Conservation (phyloP, 768 basidiomycete genomes). For the Leccinum subgranulosum region DNA sequence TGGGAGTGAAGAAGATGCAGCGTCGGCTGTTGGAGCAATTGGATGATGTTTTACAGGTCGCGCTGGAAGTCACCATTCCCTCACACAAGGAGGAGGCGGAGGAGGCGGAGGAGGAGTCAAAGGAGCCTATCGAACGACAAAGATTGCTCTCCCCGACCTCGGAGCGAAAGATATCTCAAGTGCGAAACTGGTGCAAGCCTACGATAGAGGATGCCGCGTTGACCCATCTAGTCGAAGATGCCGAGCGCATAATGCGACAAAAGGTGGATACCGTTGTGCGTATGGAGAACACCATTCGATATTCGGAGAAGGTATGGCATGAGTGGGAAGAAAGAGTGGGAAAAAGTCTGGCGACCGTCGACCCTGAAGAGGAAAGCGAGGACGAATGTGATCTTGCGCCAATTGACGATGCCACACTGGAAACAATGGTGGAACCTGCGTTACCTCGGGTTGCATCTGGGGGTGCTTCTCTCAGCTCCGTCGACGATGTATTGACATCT, state of each 20-base stretch:
- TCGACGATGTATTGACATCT: constrained; percentile 37
- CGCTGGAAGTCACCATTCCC: constrained; percentile 81
- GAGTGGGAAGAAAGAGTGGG: constrained; percentile 95
- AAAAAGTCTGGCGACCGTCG: constrained; percentile 53
- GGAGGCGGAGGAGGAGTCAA: constrained; percentile 82
- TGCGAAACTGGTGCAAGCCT: constrained; percentile 86
- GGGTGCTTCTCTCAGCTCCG: constrained; percentile 16
- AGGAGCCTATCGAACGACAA: constrained; percentile 90
- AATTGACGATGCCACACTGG: constrained; percentile 23
- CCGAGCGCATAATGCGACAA: constrained; percentile 84
- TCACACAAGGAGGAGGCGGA: constrained; percentile 85
- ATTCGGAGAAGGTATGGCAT: constrained; percentile 94
- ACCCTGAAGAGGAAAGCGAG: constrained; percentile 52
- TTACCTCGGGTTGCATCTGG: constrained; percentile 11
- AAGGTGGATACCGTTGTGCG: constrained; percentile 95
- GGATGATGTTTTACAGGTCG: constrained; percentile 79
- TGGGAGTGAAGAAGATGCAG: constrained; percentile 79
- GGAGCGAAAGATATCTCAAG: constrained; percentile 79
- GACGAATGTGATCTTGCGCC: constrained; percentile 42
- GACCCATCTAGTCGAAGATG: constrained; percentile 78
- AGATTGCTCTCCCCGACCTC: constrained; percentile 85
- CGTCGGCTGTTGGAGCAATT: constrained; percentile 80
- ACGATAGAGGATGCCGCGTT: constrained; percentile 83
- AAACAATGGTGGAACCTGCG: constrained; percentile 20
- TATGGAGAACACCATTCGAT: constrained; percentile 95